Conservation (phyloP, 1,139 yeast species). For the Geotrichum cucujoidarum region DNA sequence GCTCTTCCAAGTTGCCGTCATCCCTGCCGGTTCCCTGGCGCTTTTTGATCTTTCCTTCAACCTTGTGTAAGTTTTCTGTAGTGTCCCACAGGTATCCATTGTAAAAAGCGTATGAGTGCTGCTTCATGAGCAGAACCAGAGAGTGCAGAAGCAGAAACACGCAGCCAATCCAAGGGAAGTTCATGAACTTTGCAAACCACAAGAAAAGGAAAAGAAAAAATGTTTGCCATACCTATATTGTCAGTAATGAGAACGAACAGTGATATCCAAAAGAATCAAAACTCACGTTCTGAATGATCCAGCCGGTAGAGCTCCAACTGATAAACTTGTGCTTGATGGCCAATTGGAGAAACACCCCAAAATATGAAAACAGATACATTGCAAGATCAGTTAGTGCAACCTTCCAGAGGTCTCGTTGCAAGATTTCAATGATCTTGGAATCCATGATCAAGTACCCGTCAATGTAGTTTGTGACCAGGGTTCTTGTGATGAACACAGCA, state of each 20-base stretch:
- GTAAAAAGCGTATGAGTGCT: constrained; percentile 84
- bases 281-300: constrained; percentile 47
- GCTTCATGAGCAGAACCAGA: constrained; percentile 84
- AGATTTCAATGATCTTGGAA: constrained; percentile 48
- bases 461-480: constrained; percentile 32
- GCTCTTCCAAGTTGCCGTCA: constrained; percentile 16
- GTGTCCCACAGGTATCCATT: constrained; percentile 83
- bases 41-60: constrained; percentile 33
- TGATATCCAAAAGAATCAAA: background rate
- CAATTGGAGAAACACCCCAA: constrained; percentile 52
- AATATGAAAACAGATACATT: constrained; percentile 63
- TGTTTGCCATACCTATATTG: constrained; percentile 44
- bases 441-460: constrained; percentile 37
- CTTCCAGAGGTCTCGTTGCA: constrained; percentile 52
- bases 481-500: constrained; percentile 30
- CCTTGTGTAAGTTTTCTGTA: constrained; percentile 49
- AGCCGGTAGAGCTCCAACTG: constrained; percentile 58
- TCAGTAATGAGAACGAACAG: background rate
- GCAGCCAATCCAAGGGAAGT: constrained; percentile 81
- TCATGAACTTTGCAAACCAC: constrained; percentile 47
- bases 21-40: constrained; percentile 16
- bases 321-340: constrained; percentile 43
- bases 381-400: constrained; percentile 64
- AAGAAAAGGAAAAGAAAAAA: constrained; percentile 45
- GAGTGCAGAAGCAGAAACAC: constrained; percentile 78